Percentiles rank a stretch among this genome's conserved stretches.
These are phyloP conservation scores for Teunomyces aglyptinius DNA, from an alignment of 805 yeast genomes.

Conservation along the genomic window DNA sequence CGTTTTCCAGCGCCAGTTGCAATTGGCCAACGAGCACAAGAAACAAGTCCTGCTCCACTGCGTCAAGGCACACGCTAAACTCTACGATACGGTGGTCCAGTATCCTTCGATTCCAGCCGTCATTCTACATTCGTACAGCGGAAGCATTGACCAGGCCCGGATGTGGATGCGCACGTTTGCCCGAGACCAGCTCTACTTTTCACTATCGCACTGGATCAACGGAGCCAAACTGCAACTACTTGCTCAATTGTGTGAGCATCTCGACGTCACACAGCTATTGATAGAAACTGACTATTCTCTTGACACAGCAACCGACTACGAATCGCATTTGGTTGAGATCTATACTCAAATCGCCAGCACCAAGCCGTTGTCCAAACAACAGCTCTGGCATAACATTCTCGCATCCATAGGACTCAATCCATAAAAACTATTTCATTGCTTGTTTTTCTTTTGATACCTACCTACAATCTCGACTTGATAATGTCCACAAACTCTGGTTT, in stretches of 20 bases:
- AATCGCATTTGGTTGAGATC: constrained; percentile 21
- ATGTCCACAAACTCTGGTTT: constrained; percentile 98
- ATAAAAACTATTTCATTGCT: not conserved
- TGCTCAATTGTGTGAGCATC: constrained; percentile 12
- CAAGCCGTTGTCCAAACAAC: constrained; percentile 10
- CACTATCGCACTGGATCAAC: constrained; percentile 54
- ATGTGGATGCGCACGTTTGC: constrained; percentile 39
- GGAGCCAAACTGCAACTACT: constrained; percentile 28
- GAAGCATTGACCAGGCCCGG: constrained; percentile 68
- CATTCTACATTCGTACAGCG: constrained; percentile 83
- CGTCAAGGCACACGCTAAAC: constrained; percentile 71
- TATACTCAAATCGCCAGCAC: constrained; percentile 13
- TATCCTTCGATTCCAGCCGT: constrained; percentile 35
- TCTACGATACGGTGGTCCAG: constrained; percentile 44
- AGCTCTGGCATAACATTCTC: not conserved
- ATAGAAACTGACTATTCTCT: constrained; percentile 37
- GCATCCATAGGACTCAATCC: constrained; percentile 1
- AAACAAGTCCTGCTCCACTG: constrained; percentile 76
- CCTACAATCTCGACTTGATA: constrained; percentile 81
- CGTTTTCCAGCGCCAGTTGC: constrained; percentile 51
- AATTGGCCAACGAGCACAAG: constrained; percentile 47
- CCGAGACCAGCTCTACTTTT: constrained; percentile 38
- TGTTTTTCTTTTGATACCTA: constrained; percentile 7
- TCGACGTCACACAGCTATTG: constrained; percentile 26
- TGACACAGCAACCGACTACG: constrained; percentile 25